Base-by-base conservation (phyloP, 2,329 filamentous ascomycete species). In the Venturia asperata region DNA sequence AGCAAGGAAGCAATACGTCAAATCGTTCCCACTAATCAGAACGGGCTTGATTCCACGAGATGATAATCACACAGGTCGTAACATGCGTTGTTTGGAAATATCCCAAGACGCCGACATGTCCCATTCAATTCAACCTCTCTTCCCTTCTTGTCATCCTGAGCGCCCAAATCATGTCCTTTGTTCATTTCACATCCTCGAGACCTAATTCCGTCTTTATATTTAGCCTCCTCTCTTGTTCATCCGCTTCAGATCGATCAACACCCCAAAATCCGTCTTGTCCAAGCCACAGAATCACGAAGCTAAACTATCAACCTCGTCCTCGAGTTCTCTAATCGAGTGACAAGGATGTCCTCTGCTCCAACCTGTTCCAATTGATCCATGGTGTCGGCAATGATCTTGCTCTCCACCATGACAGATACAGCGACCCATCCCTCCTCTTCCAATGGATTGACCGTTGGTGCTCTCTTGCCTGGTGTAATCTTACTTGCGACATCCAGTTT, bases 381-480 rank as follows among this genome's bases (percentile, higher is more conserved):
- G 45, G 89, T 90, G 7, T 85, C 81, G 1, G 92, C 92, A 72
- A 96, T 88, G 72, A 84, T 84, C 80, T 91, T 93, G 80, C 91
- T 90, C 80, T 91, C 87, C 7, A 96, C 92, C 93, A 97, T 97
- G 62, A 87, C 87, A 74, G 87, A 91, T 68, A 97, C 89, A n/a
- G 93, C 92, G 43, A 97, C 91, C 93, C 93, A 97, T 64, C 87
- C 90, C 65, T 91, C 86, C 73, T 91, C 89, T 70, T 97, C 93
- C 3, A 99, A 82, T 19, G 89, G 81, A n/a, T 90, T 97, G 70
- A 97, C 83, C 1, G 93, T 97, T 2, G 94, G 91, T 1, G 94
- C 92, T 62, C 94, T 89, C 80, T 94, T 96, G 68, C 94, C 94
- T 0, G 94, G 94, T 0, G 94, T 97, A 74, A 97, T 90, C 70